Evolutionary conservation across 495 filamentous ascomycete genomes (phyloP).

Genomic region (Trichoderma gamsii): DNA sequence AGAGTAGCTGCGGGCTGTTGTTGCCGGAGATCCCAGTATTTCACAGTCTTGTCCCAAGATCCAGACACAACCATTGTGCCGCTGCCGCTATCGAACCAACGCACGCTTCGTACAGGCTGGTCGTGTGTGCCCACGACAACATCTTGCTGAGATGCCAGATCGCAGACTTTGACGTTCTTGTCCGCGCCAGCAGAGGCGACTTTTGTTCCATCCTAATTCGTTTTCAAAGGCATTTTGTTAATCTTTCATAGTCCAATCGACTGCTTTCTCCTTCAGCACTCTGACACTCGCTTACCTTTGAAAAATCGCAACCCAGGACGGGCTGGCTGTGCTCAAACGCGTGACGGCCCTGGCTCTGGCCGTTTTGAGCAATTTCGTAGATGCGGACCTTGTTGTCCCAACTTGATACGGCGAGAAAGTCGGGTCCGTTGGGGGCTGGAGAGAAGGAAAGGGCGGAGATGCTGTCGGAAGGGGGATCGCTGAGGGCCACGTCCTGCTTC

Average conservation of each 20-base stretch:
- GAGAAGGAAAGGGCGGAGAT: constrained; percentile 79
- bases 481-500: constrained; percentile 76
- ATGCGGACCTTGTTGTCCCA: constrained; percentile 93
- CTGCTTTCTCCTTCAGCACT: not conserved
- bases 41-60: constrained; percentile 93
- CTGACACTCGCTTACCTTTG: constrained; percentile 53
- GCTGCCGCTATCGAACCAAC: constrained; percentile 61
- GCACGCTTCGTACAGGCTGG: constrained; percentile 68
- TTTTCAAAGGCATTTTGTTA: not conserved
- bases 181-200: constrained; percentile 79
- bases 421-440: constrained; percentile 42
- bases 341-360: constrained; percentile 64
- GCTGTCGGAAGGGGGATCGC: constrained; percentile 72
- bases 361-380: constrained; percentile 71
- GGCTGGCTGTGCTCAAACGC: constrained; percentile 67
- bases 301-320: constrained; percentile 71
- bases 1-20: constrained; percentile 54
- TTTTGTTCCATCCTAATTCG: constrained; percentile 53
- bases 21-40: constrained; percentile 87
- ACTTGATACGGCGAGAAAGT: constrained; percentile 75
- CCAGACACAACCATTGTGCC: constrained; percentile 74
- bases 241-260: not conserved
- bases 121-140: constrained; percentile 71
- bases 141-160: constrained; percentile 53
- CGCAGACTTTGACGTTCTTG: constrained; percentile 73